A percentile compares a stretch with the other conserved stretches of the same genome.
Conservation (phyloP, 108 stramenopile genomes). For the Pseudonitzschia pungens region DNA sequence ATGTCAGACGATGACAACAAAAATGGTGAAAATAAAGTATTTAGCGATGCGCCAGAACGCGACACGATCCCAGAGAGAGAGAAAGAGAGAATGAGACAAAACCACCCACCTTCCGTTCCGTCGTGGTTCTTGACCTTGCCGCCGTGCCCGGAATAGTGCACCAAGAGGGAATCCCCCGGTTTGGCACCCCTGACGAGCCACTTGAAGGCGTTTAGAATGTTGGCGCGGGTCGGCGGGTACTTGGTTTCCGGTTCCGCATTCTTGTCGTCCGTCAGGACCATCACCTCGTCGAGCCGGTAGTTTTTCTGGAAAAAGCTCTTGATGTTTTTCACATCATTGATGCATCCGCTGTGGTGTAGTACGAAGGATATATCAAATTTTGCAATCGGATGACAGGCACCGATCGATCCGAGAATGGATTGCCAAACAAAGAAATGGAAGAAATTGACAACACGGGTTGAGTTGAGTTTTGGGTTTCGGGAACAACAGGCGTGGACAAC, state of each 20-base stretch:
- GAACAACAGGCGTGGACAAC: too few species aligned
- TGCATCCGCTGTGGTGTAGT: constrained; percentile 53
- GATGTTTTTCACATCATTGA: constrained; percentile 80
- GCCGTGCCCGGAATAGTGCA: constrained; percentile 77
- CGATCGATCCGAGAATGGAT: neutral
- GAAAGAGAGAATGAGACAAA: too few species aligned
- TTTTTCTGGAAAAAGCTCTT: constrained; percentile 58
- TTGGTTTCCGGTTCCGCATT: constrained; percentile 10
- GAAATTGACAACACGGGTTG: too few species aligned
- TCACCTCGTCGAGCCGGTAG: constrained; percentile 44
- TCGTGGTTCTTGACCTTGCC: constrained; percentile 64
- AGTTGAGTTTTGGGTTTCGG: too few species aligned
- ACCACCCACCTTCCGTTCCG: constrained; percentile 34
- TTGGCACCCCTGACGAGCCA: constrained; percentile 49
- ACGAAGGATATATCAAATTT: too few species aligned
- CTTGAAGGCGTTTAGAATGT: constrained; percentile 62
- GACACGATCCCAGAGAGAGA: too few species aligned
- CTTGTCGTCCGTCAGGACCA: constrained; percentile 79
- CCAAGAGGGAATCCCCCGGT: constrained; percentile 64
- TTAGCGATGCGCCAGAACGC: constrained; percentile 22
- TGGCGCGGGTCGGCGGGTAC: constrained; percentile 36
- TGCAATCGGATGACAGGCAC: neutral
- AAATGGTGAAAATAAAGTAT: too few species aligned
- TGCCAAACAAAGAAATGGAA: too few species aligned
- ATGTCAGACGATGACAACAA: too few species aligned